Evolutionary conservation across 73 alveolate genomes (phyloP).

Genomic region (Paramecium biaurelia): DNA sequence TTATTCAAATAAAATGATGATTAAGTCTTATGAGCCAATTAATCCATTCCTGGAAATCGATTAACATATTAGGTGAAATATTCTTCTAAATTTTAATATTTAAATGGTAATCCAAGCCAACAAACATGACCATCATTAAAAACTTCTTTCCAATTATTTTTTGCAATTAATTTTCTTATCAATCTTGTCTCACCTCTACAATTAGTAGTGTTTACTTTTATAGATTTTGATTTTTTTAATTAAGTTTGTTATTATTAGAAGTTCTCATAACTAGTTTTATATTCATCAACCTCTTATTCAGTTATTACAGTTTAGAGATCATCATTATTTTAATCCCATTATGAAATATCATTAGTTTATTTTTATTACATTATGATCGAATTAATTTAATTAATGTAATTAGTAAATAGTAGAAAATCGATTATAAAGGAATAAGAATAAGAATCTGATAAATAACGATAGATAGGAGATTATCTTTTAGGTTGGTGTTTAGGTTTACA

Average conservation of each 20-base stretch:
- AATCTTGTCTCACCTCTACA: conserved; percentile 34
- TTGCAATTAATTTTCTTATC: background rate
- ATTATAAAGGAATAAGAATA: background rate
- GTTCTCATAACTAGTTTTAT: background rate
- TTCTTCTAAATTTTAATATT: conserved; percentile 42
- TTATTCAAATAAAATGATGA: conserved; percentile 69
- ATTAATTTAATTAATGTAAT: background rate
- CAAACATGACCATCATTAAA: conserved; percentile 56
- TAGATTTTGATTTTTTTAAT: background rate
- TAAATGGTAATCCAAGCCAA: conserved; percentile 70
- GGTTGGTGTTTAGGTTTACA: background rate
- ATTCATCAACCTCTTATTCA: background rate
- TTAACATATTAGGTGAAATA: conserved; percentile 59
- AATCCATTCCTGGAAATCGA: conserved; percentile 79
- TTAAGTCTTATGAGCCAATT: conserved; percentile 75
- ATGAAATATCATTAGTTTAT: background rate
- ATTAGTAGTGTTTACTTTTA: conserved; percentile 42
- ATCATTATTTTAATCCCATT: background rate
- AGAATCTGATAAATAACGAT: conserved; percentile 5
- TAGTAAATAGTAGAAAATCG: background rate
- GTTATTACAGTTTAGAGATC: background rate
- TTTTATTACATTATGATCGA: background rate
- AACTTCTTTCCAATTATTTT: conserved; percentile 65
- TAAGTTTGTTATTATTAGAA: background rate
- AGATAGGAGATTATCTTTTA: conserved; percentile 15